Evolutionary conservation across 2,329 filamentous ascomycete species (phyloP), one percentile per base, ranked within the genome.

Genomic region (Penicillium psychrosexuale): DNA sequence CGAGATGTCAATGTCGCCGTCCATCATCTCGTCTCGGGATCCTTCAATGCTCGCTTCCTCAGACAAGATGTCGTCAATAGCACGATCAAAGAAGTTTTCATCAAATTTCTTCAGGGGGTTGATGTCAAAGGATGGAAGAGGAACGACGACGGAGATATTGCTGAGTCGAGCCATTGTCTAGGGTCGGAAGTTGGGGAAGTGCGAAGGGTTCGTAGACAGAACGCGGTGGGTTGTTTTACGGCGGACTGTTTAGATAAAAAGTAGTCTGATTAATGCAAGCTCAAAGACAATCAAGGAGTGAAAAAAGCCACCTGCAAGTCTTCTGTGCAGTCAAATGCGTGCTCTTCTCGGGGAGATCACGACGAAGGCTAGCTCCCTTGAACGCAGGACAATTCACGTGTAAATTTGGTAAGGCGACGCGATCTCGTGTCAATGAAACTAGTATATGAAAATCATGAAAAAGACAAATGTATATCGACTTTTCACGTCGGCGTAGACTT

Each of bases 21-120:
- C 38, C 47, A 17, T 33, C 15, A 34, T 28, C 22, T 38, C 39
- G 3, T 51, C 39, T 2, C 28, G 52, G 13, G 42, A 42, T 3
- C 37, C 48, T 24, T 64, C 60, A 27, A 65, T 57, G 31, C 51
- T 63, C 13, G 59, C 51, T 42, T 69, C 62, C 17, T 69, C 65
- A 1, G 61, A 60, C 8, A 70, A 53, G 17, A 69, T 70, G 24
- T 53, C 31, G 12, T 70, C 59, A 24, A 68, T 44, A 0, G 60
- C 62, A n/a, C 51, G 56, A 3, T 59, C 53, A 44, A 55, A 55
- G 31, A 57, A 38, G 2, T 56, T 52, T 15, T 62, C 58, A n/a
- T 58, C 54, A 22, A 69, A 65, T 3, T 60, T 58, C n/a, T 63
- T 53, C 49, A 66, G 66, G 30, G 50, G 49, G 13, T 59, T 42